Evolutionary conservation across 108 stramenopile genomes (phyloP).

Genomic region (Bacterosira constricta): DNA sequence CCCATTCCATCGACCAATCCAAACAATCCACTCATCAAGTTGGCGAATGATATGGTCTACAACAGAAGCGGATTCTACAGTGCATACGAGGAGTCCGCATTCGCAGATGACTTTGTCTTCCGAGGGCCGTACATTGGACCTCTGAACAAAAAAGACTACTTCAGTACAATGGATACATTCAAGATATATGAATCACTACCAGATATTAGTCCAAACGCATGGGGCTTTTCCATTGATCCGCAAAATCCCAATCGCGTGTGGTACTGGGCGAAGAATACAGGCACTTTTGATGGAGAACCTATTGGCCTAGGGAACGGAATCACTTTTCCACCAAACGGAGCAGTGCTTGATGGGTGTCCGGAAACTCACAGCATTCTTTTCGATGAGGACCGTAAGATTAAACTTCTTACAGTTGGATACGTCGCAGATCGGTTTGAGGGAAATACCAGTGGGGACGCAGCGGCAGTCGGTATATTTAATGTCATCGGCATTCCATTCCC

Average conservation of each 20-base stretch:
- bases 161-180: slow-evolving; percentile 32
- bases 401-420: slow-evolving; percentile 41
- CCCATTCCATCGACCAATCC: background rate
- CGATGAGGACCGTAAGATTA: slow-evolving; percentile 39
- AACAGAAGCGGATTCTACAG: background rate
- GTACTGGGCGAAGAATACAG: slow-evolving; percentile 49
- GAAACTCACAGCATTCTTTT: slow-evolving; percentile 49
- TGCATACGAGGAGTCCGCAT: background rate
- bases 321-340: slow-evolving; percentile 21
- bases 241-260: slow-evolving; percentile 52
- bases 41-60: background rate
- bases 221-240: slow-evolving; percentile 61
- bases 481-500: slow-evolving; percentile 36
- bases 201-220: slow-evolving; percentile 53
- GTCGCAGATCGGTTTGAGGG: slow-evolving; percentile 56
- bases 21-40: background rate
- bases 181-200: slow-evolving; percentile 53
- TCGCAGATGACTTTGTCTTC: slow-evolving; percentile 57
- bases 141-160: slow-evolving; percentile 56
- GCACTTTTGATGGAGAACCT: slow-evolving; percentile 17
- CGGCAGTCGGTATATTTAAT: slow-evolving; percentile 49
- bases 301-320: background rate
- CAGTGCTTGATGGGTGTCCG: slow-evolving; percentile 29
- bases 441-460: slow-evolving; percentile 49
- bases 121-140: slow-evolving; percentile 67